Evolutionary conservation across 2,329 filamentous ascomycete species (phyloP), one percentile per base, ranked within the genome.

Genomic region (Stylonectria norvegica): DNA sequence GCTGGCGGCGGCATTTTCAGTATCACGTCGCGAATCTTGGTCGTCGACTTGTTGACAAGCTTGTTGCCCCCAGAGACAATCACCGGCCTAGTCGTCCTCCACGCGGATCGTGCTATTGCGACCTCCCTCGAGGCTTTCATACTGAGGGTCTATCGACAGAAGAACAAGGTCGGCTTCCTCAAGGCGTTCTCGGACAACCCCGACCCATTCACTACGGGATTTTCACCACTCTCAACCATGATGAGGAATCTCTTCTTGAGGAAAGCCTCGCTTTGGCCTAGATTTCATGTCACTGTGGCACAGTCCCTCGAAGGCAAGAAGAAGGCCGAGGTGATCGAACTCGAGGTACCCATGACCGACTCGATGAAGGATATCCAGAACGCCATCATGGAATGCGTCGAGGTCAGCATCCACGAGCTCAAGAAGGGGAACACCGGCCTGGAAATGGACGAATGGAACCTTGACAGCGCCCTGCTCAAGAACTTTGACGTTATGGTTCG

Each of bases 121-220:
- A 96, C 90, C 1, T 93, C 89, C 2, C 70, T 90, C 3, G 93
- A 98, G 64, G 91, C 93, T 5, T 98, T 98, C 64, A 96, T 98
- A 47, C 71, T 97, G 43, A 80, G 93, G 27, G 88, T 96, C 40
- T 98, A 90, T 62, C 79, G 93, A 45, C 91, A 97, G 67, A 88
- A 88, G 71, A 98, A 98, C 66, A 95, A 94, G 69, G 73, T 68
- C 20, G 93, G 93, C 22, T 97, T 98, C 54, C 72, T 98, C 20
- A 98, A 98, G 60, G 93, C 93, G 10, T 95, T 98, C 59, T 93
- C 90, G 0, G 93, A 98, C 61, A 86, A 84, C 22, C 91, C 93
- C 0, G 90, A 97, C 59, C 86, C 90, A 0, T 94, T 98, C 58
- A 85, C 87, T 0, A 83, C 79, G 0, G 91, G 90, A 2, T 97